Conservation (phyloP, 1,284 basidiomycete species). For the Pseudozyma flocculosa region DNA sequence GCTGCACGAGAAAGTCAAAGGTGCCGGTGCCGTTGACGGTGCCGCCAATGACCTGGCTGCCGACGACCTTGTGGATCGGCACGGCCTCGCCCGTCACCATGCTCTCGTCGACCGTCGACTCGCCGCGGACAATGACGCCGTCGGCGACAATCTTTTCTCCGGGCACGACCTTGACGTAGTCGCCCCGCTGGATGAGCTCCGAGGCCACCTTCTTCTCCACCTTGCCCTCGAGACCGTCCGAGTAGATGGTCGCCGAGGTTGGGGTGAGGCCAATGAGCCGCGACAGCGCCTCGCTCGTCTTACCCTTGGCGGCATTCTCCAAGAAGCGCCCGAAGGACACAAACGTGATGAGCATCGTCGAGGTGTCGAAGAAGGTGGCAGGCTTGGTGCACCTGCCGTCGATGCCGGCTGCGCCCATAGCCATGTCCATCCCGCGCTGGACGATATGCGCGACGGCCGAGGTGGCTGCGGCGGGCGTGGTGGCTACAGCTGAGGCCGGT, state of each 20-base stretch:
- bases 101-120: slow-evolving; percentile 89
- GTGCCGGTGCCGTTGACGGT: slow-evolving; percentile 95
- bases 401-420: slow-evolving; percentile 4
- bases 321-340: slow-evolving; percentile 92
- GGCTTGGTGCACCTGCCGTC: slow-evolving; percentile 69
- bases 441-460: slow-evolving; percentile 1
- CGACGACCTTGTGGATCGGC: slow-evolving; percentile 78
- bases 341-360: slow-evolving; percentile 97
- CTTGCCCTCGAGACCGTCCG: slow-evolving; percentile 63
- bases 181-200: slow-evolving; percentile 90
- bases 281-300: slow-evolving; percentile 91
- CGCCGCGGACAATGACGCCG: slow-evolving; percentile 81
- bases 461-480: neutral
- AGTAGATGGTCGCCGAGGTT: slow-evolving; percentile 92
- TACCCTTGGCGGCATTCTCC: slow-evolving; percentile 95
- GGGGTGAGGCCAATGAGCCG: slow-evolving; percentile 93
- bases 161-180: slow-evolving; percentile 89
- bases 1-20: slow-evolving; percentile 91
- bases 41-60: slow-evolving; percentile 87
- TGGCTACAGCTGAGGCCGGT: neutral
- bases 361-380: slow-evolving; percentile 95
- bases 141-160: slow-evolving; percentile 97
- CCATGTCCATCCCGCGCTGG: slow-evolving; percentile 14
- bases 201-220: slow-evolving; percentile 87
- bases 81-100: slow-evolving; percentile 97